Evolutionary conservation across 2,329 filamentous ascomycete species (phyloP).

Genomic region (Trichoderma citrinoviride): DNA sequence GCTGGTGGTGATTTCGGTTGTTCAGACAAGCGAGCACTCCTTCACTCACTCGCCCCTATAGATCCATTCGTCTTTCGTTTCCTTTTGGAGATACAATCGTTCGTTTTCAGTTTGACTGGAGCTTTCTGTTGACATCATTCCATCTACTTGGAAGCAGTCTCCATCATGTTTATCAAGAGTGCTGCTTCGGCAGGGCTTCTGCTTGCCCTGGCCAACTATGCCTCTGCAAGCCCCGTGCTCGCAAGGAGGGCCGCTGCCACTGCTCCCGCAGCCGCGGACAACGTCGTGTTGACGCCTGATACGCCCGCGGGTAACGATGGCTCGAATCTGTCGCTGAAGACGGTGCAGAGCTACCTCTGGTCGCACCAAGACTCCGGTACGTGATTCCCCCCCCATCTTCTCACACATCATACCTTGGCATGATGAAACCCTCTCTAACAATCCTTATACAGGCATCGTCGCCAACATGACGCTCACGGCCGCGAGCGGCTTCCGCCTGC

Average conservation of each 20-base stretch:
- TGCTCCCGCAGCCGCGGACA: not conserved
- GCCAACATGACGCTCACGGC: slow-evolving; percentile 14
- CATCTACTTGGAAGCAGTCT: not conserved
- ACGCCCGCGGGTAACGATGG: not conserved
- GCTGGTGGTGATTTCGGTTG: not conserved
- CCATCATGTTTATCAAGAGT: slow-evolving; percentile 15
- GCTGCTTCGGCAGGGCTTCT: slow-evolving; percentile 9
- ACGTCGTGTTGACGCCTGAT: not conserved
- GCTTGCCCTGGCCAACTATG: slow-evolving; percentile 5
- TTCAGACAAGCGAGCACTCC: not conserved
- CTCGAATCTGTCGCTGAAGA: not conserved
- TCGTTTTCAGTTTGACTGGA: no score
- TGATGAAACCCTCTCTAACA: no score
- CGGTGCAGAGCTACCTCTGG: slow-evolving; percentile 14
- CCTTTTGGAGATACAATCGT: no score
- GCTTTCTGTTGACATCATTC: not conserved
- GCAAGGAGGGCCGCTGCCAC: not conserved
- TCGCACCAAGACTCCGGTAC: slow-evolving; percentile 10
- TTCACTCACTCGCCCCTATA: not conserved
- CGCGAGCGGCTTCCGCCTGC: slow-evolving; percentile 7
- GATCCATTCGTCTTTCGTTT: no score
- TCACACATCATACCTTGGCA: no score
- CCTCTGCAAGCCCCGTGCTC: slow-evolving; percentile 11
- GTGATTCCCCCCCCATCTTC: not conserved
- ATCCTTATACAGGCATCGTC: not conserved